These are phyloP conservation scores for Vigna nakashimae DNA, from an alignment of 306 rosid genomes.

Conservation along the genomic window DNA sequence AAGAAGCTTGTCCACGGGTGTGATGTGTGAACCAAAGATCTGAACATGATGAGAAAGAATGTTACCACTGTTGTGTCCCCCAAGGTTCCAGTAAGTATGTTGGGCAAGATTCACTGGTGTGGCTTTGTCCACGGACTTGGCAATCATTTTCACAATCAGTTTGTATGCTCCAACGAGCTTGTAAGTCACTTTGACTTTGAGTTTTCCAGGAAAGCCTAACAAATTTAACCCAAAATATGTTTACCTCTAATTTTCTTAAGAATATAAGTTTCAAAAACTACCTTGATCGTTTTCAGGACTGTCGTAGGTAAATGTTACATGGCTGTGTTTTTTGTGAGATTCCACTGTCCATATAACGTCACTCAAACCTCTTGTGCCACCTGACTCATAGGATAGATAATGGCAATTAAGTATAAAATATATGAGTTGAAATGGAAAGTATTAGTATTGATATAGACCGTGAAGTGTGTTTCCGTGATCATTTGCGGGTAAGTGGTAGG, in stretches of 20 bases:
- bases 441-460: conserved; percentile 28
- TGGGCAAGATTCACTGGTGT: conserved; percentile 82
- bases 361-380: conserved; percentile 67
- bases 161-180: conserved; percentile 49
- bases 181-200: conserved; percentile 64
- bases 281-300: conserved; percentile 73
- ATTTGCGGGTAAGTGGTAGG: conserved; percentile 53
- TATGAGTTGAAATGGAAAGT: background rate
- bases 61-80: conserved; percentile 71
- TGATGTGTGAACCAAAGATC: conserved; percentile 59
- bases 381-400: conserved; percentile 39
- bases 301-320: conserved; percentile 58
- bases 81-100: conserved; percentile 73
- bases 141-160: conserved; percentile 61
- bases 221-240: background rate
- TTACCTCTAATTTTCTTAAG: background rate
- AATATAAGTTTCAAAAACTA: conserved; percentile 11
- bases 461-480: conserved; percentile 55
- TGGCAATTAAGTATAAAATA: background rate
- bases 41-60: conserved; percentile 64
- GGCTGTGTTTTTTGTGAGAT: conserved; percentile 47
- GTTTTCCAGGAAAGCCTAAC: conserved; percentile 76
- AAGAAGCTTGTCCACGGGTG: conserved; percentile 62
- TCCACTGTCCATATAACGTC: conserved; percentile 65
- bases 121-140: conserved; percentile 57